Evolutionary conservation across 306 rosid species (phyloP).

Genomic region (Vigna radiata): DNA sequence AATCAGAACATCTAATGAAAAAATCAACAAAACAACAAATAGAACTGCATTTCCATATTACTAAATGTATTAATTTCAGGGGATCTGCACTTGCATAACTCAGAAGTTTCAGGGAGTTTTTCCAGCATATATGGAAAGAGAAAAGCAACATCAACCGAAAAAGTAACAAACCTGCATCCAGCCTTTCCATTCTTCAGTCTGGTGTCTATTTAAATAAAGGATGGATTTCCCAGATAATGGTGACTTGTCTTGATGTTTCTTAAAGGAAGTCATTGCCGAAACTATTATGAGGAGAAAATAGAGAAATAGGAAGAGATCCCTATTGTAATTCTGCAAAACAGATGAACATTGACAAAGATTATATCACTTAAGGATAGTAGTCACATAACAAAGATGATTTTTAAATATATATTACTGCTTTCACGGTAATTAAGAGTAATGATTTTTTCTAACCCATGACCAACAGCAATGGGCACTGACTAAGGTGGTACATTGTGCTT

Average conservation of each 20-base stretch:
- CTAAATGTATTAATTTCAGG: slow-evolving; percentile 19
- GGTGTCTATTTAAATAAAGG: slow-evolving; percentile 93
- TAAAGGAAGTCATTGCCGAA: slow-evolving; percentile 86
- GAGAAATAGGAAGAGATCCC: slow-evolving; percentile 90
- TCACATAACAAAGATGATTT: slow-evolving; percentile 6
- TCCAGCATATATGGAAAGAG: slow-evolving; percentile 32
- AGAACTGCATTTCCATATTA: slow-evolving; percentile 18
- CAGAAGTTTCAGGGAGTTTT: slow-evolving; percentile 4
- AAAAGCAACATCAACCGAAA: slow-evolving; percentile 37
- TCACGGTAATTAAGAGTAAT: slow-evolving; percentile 9
- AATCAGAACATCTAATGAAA: slow-evolving; percentile 36
- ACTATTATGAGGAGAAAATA: slow-evolving; percentile 90
- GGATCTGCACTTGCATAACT: slow-evolving; percentile 5
- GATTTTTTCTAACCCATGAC: slow-evolving; percentile 14
- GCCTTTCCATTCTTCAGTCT: slow-evolving; percentile 99
- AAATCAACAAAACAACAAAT: slow-evolving; percentile 19
- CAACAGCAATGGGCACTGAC: slow-evolving; percentile 26
- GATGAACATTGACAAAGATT: slow-evolving; percentile 33
- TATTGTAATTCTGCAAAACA: slow-evolving; percentile 85
- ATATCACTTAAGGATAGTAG: slow-evolving; percentile 22
- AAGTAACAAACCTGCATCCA: slow-evolving; percentile 94
- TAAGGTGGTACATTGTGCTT: slow-evolving; percentile 19
- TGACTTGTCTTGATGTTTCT: slow-evolving; percentile 81
- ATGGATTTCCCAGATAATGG: slow-evolving; percentile 85
- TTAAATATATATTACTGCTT: slow-evolving; percentile 6